A percentile compares a stretch with the other conserved stretches of the same genome.
Evolutionary conservation across 192 early-diverging fungal genomes (phyloP).

Genomic region (Martensiomyces pterosporus): DNA sequence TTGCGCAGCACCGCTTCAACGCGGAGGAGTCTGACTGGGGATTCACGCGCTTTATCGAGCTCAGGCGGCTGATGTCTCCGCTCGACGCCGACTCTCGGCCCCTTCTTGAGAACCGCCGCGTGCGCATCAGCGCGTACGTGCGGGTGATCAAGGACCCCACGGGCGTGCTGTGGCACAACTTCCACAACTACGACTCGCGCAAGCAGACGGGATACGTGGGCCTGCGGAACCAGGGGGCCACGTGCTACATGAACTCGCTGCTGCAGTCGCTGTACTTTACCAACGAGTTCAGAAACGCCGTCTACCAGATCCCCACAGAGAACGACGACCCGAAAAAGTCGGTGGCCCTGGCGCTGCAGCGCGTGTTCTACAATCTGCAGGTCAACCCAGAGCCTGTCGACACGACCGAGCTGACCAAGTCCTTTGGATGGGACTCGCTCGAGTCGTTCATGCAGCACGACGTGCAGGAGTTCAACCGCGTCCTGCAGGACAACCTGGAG

Average conservation of each 20-base stretch:
- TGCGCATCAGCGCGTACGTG: constrained; percentile 66
- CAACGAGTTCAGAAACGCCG: constrained; percentile 87
- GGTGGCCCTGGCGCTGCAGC: constrained; percentile 86
- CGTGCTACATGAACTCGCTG: constrained; percentile 99
- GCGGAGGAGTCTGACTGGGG: constrained; percentile 91
- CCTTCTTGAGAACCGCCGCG: constrained; percentile 63
- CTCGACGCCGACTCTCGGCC: constrained; percentile 47
- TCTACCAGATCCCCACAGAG: constrained; percentile 89
- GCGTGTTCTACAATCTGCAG: constrained; percentile 91
- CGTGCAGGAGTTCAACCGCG: constrained; percentile 97
- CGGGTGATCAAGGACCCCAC: constrained; percentile 79
- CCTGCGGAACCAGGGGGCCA: constrained; percentile 95
- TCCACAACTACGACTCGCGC: constrained; percentile 90
- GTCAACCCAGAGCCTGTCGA: constrained; percentile 66
- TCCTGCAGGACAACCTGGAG: constrained; percentile 95
- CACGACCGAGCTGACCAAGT: constrained; percentile 93
- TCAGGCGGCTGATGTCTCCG: constrained; percentile 44
- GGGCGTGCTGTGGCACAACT: constrained; percentile 94
- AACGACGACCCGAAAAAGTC: constrained; percentile 84
- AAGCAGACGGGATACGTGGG: constrained; percentile 88
- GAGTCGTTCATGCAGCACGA: constrained; percentile 98
- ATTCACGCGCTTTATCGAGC: constrained; percentile 71
- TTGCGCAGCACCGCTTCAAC: constrained; percentile 78
- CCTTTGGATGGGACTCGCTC: constrained; percentile 96
- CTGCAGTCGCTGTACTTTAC: constrained; percentile 95